These are phyloP conservation scores for Rhodotorula sp. DNA, from an alignment of 1,284 basidiomycete genomes.

Conservation along the genomic window DNA sequence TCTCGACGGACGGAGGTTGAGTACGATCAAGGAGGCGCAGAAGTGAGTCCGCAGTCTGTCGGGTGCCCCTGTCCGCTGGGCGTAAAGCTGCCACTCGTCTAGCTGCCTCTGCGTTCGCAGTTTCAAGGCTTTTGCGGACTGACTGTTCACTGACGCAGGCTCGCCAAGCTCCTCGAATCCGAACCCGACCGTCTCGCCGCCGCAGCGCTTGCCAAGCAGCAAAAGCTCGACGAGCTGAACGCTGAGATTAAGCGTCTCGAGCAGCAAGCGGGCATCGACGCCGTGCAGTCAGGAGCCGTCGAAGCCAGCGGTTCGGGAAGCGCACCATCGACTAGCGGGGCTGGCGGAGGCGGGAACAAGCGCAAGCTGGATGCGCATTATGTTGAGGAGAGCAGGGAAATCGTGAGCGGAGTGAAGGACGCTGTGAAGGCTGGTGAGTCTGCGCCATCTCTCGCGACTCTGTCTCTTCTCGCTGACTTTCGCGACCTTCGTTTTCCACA, in stretches of 20 bases:
- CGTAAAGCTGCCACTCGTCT: no score
- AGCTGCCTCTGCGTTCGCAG: no score
- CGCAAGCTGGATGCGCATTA: slow-evolving; percentile 88
- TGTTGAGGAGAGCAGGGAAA: slow-evolving; percentile 84
- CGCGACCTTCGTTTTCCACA: slow-evolving; percentile 1
- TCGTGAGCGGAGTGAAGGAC: slow-evolving; percentile 86
- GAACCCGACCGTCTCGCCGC: slow-evolving; percentile 79
- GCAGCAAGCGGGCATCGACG: slow-evolving; percentile 43
- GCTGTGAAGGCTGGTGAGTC: slow-evolving; percentile 77
- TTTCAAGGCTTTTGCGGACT: no score
- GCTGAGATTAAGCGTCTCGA: slow-evolving; percentile 44
- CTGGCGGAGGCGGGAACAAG: slow-evolving; percentile 54
- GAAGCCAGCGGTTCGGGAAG: slow-evolving; percentile 46
- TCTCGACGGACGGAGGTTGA: slow-evolving; percentile 81
- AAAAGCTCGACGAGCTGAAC: slow-evolving; percentile 80
- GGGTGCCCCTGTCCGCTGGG: no score
- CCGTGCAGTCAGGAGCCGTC: slow-evolving; percentile 34
- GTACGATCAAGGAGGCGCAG: slow-evolving; percentile 94
- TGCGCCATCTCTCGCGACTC: neutral
- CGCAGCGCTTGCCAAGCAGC: slow-evolving; percentile 73
- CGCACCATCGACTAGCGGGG: neutral
- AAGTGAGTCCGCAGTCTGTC: slow-evolving; percentile 57
- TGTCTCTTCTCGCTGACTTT: neutral
- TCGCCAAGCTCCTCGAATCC: slow-evolving; percentile 83
- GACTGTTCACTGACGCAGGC: slow-evolving; percentile 53